These are phyloP conservation scores for Asterella californica DNA, from an alignment of 225 moss, liverwort and hornwort genomes.

Conservation along the genomic window DNA sequence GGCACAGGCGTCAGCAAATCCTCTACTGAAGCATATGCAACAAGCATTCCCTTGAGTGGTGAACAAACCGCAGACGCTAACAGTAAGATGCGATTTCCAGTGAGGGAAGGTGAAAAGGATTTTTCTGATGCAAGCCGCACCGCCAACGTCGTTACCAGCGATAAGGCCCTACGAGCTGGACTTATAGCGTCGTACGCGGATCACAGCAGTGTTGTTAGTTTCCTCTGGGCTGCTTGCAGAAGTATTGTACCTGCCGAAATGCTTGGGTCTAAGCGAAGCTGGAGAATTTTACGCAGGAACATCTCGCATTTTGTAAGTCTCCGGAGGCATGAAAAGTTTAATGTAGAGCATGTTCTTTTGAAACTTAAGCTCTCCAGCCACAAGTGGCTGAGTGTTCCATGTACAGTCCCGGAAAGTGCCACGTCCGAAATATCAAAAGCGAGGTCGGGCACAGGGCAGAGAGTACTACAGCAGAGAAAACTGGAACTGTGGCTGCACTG, in stretches of 20 bases:
- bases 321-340: constrained; percentile 74
- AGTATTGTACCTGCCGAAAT: constrained; percentile 69
- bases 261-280: constrained; percentile 55
- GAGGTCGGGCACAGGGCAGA: constrained; percentile 1
- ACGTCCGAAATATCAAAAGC: neutral
- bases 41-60: neutral
- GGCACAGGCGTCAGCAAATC: neutral
- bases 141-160: constrained; percentile 7
- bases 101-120: neutral
- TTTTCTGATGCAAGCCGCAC: neutral
- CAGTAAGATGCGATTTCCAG: neutral
- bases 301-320: constrained; percentile 83
- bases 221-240: constrained; percentile 87
- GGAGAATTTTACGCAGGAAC: constrained; percentile 72
- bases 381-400: constrained; percentile 51
- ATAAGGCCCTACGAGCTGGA: constrained; percentile 39
- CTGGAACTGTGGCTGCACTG: constrained; percentile 75
- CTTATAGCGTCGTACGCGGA: constrained; percentile 61
- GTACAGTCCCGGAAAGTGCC: neutral
- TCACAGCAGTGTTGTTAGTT: constrained; percentile 75
- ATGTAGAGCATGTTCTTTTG: constrained; percentile 54
- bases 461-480: constrained; percentile 48
- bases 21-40: neutral
- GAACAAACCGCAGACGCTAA: neutral
- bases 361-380: constrained; percentile 43